Evolutionary conservation across 768 basidiomycete species (phyloP).

Genomic region (Leccinum subtestaceum): DNA sequence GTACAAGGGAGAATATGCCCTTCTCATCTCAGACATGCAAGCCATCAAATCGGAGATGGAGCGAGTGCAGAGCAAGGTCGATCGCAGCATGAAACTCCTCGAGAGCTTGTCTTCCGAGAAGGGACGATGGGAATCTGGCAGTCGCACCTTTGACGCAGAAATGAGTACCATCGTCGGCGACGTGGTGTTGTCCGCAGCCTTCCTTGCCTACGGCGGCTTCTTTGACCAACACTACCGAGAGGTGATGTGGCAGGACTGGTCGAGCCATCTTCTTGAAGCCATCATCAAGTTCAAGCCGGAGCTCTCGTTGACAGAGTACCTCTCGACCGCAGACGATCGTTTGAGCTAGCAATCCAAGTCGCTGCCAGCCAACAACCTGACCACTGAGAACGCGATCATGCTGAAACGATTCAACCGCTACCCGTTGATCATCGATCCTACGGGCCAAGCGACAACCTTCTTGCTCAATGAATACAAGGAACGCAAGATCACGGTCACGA

Average conservation of each 20-base stretch:
- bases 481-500: slow-evolving; percentile 96
- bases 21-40: slow-evolving; percentile 94
- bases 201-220: slow-evolving; percentile 96
- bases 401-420: slow-evolving; percentile 97
- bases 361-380: slow-evolving; percentile 92
- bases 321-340: slow-evolving; percentile 95
- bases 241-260: slow-evolving; percentile 96
- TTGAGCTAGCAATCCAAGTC: slow-evolving; percentile 94
- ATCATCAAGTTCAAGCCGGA: slow-evolving; percentile 90
- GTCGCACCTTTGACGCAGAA: slow-evolving; percentile 92
- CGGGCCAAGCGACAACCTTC: slow-evolving; percentile 95
- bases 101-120: slow-evolving; percentile 94
- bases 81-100: slow-evolving; percentile 93
- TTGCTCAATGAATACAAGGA: slow-evolving; percentile 92
- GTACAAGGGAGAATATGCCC: slow-evolving; percentile 97
- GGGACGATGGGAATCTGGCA: slow-evolving; percentile 90
- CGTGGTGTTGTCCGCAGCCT: slow-evolving; percentile 91
- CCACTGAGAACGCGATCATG: slow-evolving; percentile 99
- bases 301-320: slow-evolving; percentile 89
- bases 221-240: slow-evolving; percentile 99
- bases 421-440: slow-evolving; percentile 96
- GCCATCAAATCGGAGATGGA: slow-evolving; percentile 98
- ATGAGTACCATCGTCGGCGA: slow-evolving; percentile 99
- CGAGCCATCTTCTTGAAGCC: slow-evolving; percentile 82
- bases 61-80: slow-evolving; percentile 93